Conservation (phyloP, 352 stramenopile species). For the Phytopythium boreale region DNA sequence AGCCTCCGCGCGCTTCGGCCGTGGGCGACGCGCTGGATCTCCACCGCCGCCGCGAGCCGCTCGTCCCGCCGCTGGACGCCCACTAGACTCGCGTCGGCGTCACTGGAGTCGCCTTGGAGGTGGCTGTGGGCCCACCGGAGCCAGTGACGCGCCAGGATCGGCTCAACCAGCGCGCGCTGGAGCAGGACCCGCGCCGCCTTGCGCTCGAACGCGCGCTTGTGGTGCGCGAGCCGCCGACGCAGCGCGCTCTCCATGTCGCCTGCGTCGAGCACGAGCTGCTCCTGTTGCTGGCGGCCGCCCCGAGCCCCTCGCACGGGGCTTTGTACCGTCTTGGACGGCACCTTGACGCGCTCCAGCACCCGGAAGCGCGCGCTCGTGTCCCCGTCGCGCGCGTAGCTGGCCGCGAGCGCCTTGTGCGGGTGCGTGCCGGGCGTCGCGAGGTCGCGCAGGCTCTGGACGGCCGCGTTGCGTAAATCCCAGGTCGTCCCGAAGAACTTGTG, state of each 20-base stretch:
- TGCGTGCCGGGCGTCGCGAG: slow-evolving; percentile 31
- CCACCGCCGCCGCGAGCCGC: slow-evolving; percentile 21
- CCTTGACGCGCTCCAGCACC: slow-evolving; percentile 46
- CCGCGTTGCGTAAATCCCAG: slow-evolving; percentile 68
- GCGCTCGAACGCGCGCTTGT: slow-evolving; percentile 26
- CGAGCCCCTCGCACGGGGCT: neutral
- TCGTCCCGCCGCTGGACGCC: slow-evolving; percentile 17
- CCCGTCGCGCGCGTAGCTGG: slow-evolving; percentile 44
- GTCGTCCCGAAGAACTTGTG: slow-evolving; percentile 63
- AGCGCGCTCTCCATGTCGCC: slow-evolving; percentile 51
- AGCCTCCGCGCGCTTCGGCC: slow-evolving; percentile 14
- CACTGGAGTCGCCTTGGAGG: neutral
- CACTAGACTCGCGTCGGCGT: neutral
- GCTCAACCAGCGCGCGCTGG: slow-evolving; percentile 28
- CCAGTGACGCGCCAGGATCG: slow-evolving; percentile 28
- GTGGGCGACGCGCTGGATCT: slow-evolving; percentile 40
- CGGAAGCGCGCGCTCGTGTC: slow-evolving; percentile 46
- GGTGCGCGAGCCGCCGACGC: slow-evolving; percentile 26
- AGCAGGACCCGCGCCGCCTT: slow-evolving; percentile 38
- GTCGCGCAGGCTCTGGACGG: slow-evolving; percentile 43
- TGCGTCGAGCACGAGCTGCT: slow-evolving; percentile 39
- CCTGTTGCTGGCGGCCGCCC: neutral
- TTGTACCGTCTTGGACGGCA: slow-evolving; percentile 1
- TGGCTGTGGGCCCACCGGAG: slow-evolving; percentile 21
- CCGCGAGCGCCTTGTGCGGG: slow-evolving; percentile 39